These are phyloP conservation scores for Lactarius vividus DNA, from an alignment of 768 basidiomycete genomes.

Conservation along the genomic window DNA sequence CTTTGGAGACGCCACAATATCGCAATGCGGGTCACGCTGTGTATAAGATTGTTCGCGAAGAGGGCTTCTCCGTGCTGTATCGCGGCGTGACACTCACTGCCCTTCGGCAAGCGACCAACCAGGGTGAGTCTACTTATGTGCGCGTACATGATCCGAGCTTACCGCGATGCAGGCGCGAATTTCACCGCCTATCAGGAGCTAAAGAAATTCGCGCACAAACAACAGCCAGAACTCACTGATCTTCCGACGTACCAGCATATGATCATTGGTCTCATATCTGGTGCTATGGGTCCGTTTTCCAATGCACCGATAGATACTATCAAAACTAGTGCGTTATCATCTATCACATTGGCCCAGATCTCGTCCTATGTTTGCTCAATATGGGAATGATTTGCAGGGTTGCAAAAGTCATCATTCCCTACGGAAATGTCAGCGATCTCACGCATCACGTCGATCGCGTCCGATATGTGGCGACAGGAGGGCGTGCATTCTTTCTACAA, in stretches of 20 bases:
- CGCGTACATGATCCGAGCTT: background rate
- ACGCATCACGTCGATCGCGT: slow-evolving; percentile 75
- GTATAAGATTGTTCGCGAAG: slow-evolving; percentile 90
- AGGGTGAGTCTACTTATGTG: slow-evolving; percentile 50
- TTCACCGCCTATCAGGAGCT: slow-evolving; percentile 98
- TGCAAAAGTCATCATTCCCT: slow-evolving; percentile 77
- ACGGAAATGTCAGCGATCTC: slow-evolving; percentile 76
- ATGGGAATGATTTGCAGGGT: slow-evolving; percentile 43
- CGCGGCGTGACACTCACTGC: slow-evolving; percentile 94
- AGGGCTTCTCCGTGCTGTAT: slow-evolving; percentile 81
- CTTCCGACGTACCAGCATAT: slow-evolving; percentile 96
- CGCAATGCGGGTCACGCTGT: slow-evolving; percentile 96
- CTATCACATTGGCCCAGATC: background rate
- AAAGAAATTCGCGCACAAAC: slow-evolving; percentile 74
- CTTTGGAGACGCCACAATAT: slow-evolving; percentile 89
- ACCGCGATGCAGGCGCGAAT: slow-evolving; percentile 66
- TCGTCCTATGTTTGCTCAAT: background rate
- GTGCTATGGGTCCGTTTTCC: slow-evolving; percentile 97
- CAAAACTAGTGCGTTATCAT: slow-evolving; percentile 73
- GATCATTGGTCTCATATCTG: slow-evolving; percentile 91
- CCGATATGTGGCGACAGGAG: slow-evolving; percentile 93
- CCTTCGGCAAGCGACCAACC: slow-evolving; percentile 94
- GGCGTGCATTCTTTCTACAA: slow-evolving; percentile 93
- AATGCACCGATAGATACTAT: slow-evolving; percentile 96
- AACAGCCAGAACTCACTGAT: slow-evolving; percentile 75